Evolutionary conservation across 371 early-diverging fungal genomes (phyloP), one percentile per base, ranked within the genome.

Genomic region (Syncephalastrum contaminatum): DNA sequence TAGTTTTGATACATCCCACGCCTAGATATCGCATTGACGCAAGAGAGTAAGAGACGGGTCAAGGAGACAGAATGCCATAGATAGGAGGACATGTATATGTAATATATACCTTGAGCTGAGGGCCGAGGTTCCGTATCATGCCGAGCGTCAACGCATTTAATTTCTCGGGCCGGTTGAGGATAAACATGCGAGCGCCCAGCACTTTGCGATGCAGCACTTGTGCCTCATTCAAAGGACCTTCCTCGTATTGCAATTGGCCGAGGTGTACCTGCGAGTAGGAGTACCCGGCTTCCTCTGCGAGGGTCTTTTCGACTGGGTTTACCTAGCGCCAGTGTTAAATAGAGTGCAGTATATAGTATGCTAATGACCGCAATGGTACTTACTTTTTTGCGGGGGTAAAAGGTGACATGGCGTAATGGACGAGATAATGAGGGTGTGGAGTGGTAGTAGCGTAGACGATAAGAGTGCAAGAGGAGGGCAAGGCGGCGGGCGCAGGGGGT

Each of bases 111-210:
- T 86, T 77, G 25, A 97, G 80, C 66, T 96, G 93, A 10, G 91
- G 90, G 36, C 80, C 79, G 65, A 97, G 93, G 58, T 81, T 80
- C 49, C 91, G 69, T 52, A 97, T 83, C 98, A 98, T 98, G 54
- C 80, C 75, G 58, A 88, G 67, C 65, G 88, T 94, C 52, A 98
- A 81, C 30, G 97, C 90, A 70, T 98, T 98, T 16, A 93, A 73
- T 16, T 87, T 89, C 58, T 85, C 80, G 1, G 96, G 96, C 46
- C 97, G 78, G 72, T 96, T 96, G 49, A 97, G 80, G 40, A 95
- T 82, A 63, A 96, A 85, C 49, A 89, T 80, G 22, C 78, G 70
- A 10, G 75, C 70, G 19, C 74, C 67, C 4, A 70, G 70, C 54
- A 64, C 10, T 43, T 85, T 84, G 56, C 74, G 77, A 53, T 84